Evolutionary conservation across 768 basidiomycete species (phyloP).

Genomic region (Rickenella mellea): DNA sequence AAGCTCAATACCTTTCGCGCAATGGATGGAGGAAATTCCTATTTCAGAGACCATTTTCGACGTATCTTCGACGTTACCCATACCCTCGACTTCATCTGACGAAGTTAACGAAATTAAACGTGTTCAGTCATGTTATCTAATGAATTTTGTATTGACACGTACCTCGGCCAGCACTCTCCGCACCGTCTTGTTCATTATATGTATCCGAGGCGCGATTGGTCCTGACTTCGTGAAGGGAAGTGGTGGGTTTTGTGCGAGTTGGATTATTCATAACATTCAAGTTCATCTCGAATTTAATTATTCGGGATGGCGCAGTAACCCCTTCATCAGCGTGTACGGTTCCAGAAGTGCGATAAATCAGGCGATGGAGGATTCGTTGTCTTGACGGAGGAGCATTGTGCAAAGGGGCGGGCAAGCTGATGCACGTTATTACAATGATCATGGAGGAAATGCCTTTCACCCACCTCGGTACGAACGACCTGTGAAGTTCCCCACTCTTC

Average conservation of each 20-base stretch:
- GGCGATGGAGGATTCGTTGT: constrained; percentile 32
- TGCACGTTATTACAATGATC: constrained; percentile 3
- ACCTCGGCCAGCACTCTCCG: too few species aligned
- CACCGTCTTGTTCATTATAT: too few species aligned
- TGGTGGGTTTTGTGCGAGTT: neutral
- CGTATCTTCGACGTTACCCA: too few species aligned
- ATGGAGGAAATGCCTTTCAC: constrained; percentile 12
- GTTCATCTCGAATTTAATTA: constrained; percentile 31
- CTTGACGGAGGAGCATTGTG: constrained; percentile 19
- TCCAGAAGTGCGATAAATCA: constrained; percentile 35
- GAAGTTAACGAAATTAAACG: too few species aligned
- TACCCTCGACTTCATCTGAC: too few species aligned
- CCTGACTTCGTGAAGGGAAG: too few species aligned
- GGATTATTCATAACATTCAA: neutral
- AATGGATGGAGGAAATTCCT: too few species aligned
- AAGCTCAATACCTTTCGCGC: constrained; percentile 27
- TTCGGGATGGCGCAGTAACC: constrained; percentile 9
- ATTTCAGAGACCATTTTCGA: too few species aligned
- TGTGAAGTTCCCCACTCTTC: constrained; percentile 18
- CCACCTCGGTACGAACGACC: constrained; percentile 47
- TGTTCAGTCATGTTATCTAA: too few species aligned
- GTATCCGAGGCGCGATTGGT: too few species aligned
- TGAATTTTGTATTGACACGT: too few species aligned
- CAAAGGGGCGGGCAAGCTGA: constrained; percentile 30
- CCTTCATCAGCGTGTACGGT: neutral